These are phyloP conservation scores for Barnettozyma siamensis DNA, from an alignment of 805 yeast genomes.

Conservation along the genomic window DNA sequence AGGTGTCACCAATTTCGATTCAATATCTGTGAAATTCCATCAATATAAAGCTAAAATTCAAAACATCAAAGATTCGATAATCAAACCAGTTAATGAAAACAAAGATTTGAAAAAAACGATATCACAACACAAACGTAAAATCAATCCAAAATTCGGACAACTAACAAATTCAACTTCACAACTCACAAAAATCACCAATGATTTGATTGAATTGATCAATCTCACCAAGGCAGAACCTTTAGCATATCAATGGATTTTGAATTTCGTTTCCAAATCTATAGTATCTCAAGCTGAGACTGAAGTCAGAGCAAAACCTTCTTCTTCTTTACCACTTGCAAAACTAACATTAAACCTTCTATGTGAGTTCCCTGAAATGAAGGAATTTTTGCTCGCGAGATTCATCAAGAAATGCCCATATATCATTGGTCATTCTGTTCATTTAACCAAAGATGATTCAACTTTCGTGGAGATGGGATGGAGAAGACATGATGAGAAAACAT, in stretches of 20 bases:
- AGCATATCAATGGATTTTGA: slow-evolving; percentile 68
- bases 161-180: slow-evolving; percentile 68
- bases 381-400: slow-evolving; percentile 60
- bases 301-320: slow-evolving; percentile 68
- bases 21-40: slow-evolving; percentile 38
- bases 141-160: slow-evolving; percentile 91
- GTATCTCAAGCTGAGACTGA: slow-evolving; percentile 93
- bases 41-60: slow-evolving; percentile 46
- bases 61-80: slow-evolving; percentile 56
- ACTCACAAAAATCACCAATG: slow-evolving; percentile 43
- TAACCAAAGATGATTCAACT: slow-evolving; percentile 77
- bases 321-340: slow-evolving; percentile 75
- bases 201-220: slow-evolving; percentile 43
- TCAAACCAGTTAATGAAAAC: slow-evolving; percentile 47
- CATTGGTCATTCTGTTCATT: slow-evolving; percentile 67
- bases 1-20: slow-evolving; percentile 30
- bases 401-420: slow-evolving; percentile 88
- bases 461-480: slow-evolving; percentile 86
- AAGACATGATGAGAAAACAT: slow-evolving; percentile 34
- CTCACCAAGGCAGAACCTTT: slow-evolving; percentile 44
- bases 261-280: slow-evolving; percentile 77
- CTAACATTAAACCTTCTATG: slow-evolving; percentile 51
- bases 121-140: slow-evolving; percentile 59
- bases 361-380: slow-evolving; percentile 37
- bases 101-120: slow-evolving; percentile 49